Conservation (phyloP, 805 yeast species). For the Kluyveromyces aestuarii region DNA sequence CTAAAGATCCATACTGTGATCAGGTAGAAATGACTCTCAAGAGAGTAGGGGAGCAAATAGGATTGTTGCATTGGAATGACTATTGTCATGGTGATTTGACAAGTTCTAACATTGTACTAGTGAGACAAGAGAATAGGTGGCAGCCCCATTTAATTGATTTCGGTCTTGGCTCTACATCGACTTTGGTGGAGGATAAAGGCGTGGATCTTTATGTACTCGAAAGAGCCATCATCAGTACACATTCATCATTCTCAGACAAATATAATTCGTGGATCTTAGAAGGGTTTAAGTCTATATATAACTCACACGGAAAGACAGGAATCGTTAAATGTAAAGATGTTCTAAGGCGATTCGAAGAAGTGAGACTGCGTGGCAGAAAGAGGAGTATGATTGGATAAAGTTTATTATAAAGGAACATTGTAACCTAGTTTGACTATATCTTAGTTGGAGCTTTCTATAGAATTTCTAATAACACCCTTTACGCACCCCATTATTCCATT, state of each 20-base stretch:
- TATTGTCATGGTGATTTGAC: constrained; percentile 93
- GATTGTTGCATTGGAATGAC: constrained; percentile 62
- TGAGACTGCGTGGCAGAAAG: constrained; percentile 86
- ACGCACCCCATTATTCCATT: constrained; percentile 81
- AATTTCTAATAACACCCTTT: constrained; percentile 40
- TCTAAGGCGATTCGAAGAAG: constrained; percentile 63
- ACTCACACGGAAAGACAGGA: constrained; percentile 26
- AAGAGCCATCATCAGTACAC: constrained; percentile 85
- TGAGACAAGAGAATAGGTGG: constrained; percentile 20
- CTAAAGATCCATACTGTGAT: constrained; percentile 23
- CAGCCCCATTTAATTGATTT: constrained; percentile 75
- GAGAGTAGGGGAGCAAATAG: constrained; percentile 60
- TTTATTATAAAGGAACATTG: background rate
- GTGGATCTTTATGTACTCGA: constrained; percentile 95
- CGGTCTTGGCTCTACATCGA: constrained; percentile 75
- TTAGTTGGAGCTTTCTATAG: constrained; percentile 1
- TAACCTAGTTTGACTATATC: background rate
- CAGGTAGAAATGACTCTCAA: constrained; percentile 37
- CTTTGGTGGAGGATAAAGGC: constrained; percentile 82
- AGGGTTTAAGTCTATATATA: constrained; percentile 48
- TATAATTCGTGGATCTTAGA: constrained; percentile 65
- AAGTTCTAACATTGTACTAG: constrained; percentile 71
- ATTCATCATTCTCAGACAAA: constrained; percentile 56
- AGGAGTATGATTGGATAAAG: constrained; percentile 80
- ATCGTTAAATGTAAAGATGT: constrained; percentile 41